Percentiles rank a stretch among this genome's conserved stretches.
phyloP scores from a whole-genome alignment of 1,284 basidiomycete genomes.

The Chiua sp. region DNA sequence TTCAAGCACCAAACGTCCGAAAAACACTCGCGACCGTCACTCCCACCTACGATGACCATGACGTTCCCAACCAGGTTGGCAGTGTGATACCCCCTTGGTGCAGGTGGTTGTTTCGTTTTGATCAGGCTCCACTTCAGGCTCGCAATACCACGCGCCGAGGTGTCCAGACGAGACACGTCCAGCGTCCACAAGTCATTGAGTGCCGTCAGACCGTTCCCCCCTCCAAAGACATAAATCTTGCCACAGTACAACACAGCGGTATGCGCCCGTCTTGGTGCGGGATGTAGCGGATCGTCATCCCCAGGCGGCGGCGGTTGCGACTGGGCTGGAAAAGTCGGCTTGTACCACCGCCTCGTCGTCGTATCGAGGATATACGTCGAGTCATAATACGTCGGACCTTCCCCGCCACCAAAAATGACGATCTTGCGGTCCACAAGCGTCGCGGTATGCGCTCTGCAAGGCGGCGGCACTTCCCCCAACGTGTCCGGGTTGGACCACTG shows the following conservation, averaged over 20 bases:
- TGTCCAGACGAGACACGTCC: slow-evolving; percentile 57
- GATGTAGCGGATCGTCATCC: slow-evolving; percentile 32
- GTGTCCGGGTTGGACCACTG: slow-evolving; percentile 85
- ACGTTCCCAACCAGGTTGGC: slow-evolving; percentile 86
- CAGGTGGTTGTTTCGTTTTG: slow-evolving; percentile 58
- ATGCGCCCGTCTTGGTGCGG: slow-evolving; percentile 85
- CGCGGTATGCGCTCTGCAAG: slow-evolving; percentile 88
- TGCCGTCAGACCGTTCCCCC: slow-evolving; percentile 88
- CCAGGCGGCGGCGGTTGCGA: slow-evolving; percentile 3
- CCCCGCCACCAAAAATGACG: slow-evolving; percentile 87
- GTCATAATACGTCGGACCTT: slow-evolving; percentile 78
- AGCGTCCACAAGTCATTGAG: slow-evolving; percentile 92
- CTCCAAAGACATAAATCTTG: slow-evolving; percentile 89
- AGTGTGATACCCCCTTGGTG: slow-evolving; percentile 88
- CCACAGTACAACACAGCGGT: slow-evolving; percentile 79
- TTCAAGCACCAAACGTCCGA: slow-evolving; percentile 89
- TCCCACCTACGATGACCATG: slow-evolving; percentile 85
- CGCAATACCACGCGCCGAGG: slow-evolving; percentile 21
- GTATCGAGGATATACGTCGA: slow-evolving; percentile 87
- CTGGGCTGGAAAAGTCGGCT: slow-evolving; percentile 47
- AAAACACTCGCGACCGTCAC: slow-evolving; percentile 81
- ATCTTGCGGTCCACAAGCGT: slow-evolving; percentile 85
- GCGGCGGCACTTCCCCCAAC: slow-evolving; percentile 77
- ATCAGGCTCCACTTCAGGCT: slow-evolving; percentile 69
- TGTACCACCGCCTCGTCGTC: slow-evolving; percentile 67